Base-by-base conservation (phyloP, 331 rosid species). In the Phaseolus coccineus region DNA sequence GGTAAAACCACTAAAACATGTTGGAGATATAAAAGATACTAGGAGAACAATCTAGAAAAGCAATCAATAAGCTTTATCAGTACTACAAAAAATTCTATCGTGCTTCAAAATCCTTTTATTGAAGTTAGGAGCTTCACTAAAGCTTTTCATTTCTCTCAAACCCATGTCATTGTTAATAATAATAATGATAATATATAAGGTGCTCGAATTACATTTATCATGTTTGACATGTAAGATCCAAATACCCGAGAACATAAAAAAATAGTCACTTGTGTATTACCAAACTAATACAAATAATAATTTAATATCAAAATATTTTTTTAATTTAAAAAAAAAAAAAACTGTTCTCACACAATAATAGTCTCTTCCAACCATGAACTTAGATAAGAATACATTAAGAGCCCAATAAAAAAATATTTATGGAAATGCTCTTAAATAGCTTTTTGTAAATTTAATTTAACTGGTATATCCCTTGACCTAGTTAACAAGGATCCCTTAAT, bases 31-130 rank as follows among this genome's bases (percentile, higher is more conserved):
- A n/a, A 39, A 73, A 25, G 46, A 44, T 46, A 25, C 39, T 14
- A 13, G 9, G 71, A 74, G 81, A 79, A 74, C 78, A 46, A 69
- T 74, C 74, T 69, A 62, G 87, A 84, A 50, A 67, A 74, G 69
- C 48, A 31, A 19, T 59, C 56, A 46, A 37, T 6, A 37, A 16
- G 22, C 70, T 65, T 65, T 58, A 24, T 66, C 74, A 25, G 25
- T 24, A 15, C 53, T 6, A 50, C 7, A 5, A 50, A 0, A 44
- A 59, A 44, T 59, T 53, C 33, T 27, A 44, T 24, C 8, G 3
- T 10, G 62, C 37, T 24, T 16, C 39, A 58, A 27, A n/a, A 25
- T 16, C 8, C 13, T 75, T 46, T 30, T 9, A 39, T n/a, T 19
- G 1, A 73, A 24, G 39, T 44, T 62, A 19, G 33, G 37, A 31